Evolutionary conservation across 805 yeast genomes (phyloP).

Genomic region (Kazachstania taianensis): DNA sequence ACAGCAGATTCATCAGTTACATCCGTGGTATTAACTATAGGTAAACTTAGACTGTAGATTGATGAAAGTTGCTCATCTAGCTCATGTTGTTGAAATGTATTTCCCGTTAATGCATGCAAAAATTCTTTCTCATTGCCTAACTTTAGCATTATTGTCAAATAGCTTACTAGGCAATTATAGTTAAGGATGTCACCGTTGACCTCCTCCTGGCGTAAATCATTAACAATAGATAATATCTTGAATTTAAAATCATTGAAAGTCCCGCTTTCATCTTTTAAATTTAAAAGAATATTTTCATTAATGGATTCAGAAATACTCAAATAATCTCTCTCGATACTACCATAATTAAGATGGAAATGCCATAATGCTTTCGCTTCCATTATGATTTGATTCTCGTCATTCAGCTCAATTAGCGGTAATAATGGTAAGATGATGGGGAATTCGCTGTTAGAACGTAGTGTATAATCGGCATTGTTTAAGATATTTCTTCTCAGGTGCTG

Average conservation of each 20-base stretch:
- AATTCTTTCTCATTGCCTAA: conserved; percentile 20
- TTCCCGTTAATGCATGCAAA: conserved; percentile 16
- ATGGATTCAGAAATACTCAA: conserved; percentile 36
- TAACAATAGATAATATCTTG: conserved; percentile 10
- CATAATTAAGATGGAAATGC: conserved; percentile 28
- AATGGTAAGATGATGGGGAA: conserved; percentile 44
- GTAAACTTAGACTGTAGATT: neutral
- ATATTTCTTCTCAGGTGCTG: conserved; percentile 37
- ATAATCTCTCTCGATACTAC: conserved; percentile 34
- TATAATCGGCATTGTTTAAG: conserved; percentile 33
- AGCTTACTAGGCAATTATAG: conserved; percentile 14
- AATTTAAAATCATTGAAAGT: conserved; percentile 20
- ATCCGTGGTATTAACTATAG: neutral
- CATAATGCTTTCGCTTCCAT: conserved; percentile 76
- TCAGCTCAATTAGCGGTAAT: conserved; percentile 45
- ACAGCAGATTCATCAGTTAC: neutral
- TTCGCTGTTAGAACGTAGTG: conserved; percentile 18
- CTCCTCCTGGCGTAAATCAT: conserved; percentile 9
- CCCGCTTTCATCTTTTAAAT: conserved; percentile 28
- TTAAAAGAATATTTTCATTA: conserved; percentile 22
- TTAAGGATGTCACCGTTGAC: conserved; percentile 17
- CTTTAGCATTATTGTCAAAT: conserved; percentile 22
- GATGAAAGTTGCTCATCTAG: conserved; percentile 3
- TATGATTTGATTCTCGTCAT: conserved; percentile 35
- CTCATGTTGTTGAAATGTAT: conserved; percentile 20